Evolutionary conservation across 805 yeast species (phyloP), one percentile per base, ranked within the genome.

Genomic region (Citeromyces nyonsensis): DNA sequence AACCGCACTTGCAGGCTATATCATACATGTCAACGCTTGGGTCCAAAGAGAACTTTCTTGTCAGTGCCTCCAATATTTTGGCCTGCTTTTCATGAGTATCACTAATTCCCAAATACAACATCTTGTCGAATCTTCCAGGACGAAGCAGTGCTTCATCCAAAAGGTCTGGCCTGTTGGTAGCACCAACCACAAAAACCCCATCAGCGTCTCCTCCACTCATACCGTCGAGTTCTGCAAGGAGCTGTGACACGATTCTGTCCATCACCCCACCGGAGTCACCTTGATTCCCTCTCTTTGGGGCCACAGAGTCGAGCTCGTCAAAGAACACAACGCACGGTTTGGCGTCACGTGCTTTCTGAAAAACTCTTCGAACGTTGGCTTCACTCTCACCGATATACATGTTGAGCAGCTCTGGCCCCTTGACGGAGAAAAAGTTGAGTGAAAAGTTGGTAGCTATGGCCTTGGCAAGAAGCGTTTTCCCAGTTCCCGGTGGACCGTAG

Each of bases 341-440:
- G 10, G 97, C 95, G 53, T 91, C 98, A 34, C 97, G 63, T 0
- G 97, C 97, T 42, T 69, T 73, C 52, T 88, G 95, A 53, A 91
- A 91, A 2, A 91, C 95, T 33, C 83, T 67, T 37, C 98, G 72
- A 11, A 91, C 97, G 52, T 91, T 91, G 10, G 97, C 95, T 54
- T 91, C 98, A 2, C 95, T 82, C 54, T 91, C 98, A 51, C 98
- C 98, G 54, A 91, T 88, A 52, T 91, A 91, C 97, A 88, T 91
- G 51, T 91, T 91, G 44, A 91, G 63, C 36, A 91, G 63, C 53
- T 91, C 98, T 1, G 98, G 98, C 1, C 15, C 98, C 51, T 91
- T 91, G 10, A 91, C 96, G 42, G 94, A 81, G 54, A 91, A 86
- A 53, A 91, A 91, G 52, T 91, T 91, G 39, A 91, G 62, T 3